Base-by-base conservation (phyloP, 2,329 filamentous ascomycete species). In the Aspergillus sp. region DNA sequence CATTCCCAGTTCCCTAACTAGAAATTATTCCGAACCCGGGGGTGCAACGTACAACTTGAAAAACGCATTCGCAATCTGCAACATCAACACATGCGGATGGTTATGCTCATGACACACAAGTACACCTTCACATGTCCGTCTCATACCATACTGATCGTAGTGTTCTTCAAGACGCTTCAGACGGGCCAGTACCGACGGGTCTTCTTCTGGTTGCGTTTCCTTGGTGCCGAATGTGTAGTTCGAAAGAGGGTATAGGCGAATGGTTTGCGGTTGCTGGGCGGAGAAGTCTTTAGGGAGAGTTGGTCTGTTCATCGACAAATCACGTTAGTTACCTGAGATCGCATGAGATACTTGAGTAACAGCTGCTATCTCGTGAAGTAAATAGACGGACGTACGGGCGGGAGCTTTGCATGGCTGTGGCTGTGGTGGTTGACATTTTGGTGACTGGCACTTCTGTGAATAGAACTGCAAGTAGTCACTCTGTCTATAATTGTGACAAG, bases 161-260 rank as follows among this genome's bases (percentile, higher is more conserved):
- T 98, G 90, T 67, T 97, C 90, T 68, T 97, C 90, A n/a, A 98
- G 79, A 7, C 93, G 84, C 74, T 91, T 90, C 56, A 98, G 77
- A 2, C 93, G 86, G 48, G 93, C 90, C 49, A 95, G 82, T 2
- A 98, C 93, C 0, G 90, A 96, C 0, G 91, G 90, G 63, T 98
- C 93, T 71, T 98, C 93, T 71, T 98, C 93, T 2, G 91, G 93
- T 67, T 98, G 93, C 19, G 88, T 94, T 75, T 97, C 93, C 73
- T 98, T 98, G 52, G 94, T 95, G 53, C 91, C 91, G 63, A 98
- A 97, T 20, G 93, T 97, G 77, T 98, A 98, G 78, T 97, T 98
- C 58, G 90, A 95, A 43, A 98, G 81, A 30, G 93, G 93, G 65
- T 90, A 97, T 22, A 98, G 81, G 46, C 88, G 87, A 63, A 98